Evolutionary conservation across 129 eudicot species (phyloP), one percentile per base, ranked within the genome.

Genomic region (sunflower (Helianthus annuus)): DNA sequence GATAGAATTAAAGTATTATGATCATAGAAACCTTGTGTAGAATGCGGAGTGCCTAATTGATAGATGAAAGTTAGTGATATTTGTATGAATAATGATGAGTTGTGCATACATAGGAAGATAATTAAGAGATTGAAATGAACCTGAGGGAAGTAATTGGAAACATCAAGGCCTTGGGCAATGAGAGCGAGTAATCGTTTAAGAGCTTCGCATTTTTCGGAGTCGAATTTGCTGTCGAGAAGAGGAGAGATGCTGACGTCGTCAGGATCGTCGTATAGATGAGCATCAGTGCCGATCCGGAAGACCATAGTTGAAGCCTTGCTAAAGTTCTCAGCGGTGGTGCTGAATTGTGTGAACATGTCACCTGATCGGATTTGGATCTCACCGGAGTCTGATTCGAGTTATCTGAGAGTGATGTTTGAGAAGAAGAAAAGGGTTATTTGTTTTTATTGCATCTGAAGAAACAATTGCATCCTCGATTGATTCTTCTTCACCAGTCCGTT

Each of bases 201-300:
- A 52, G 96, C 99, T 78, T 95, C 99, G 81, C 97, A 88, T 64
- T 86, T 95, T 73, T 95, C 99, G 12, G 97, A 86, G 71, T 95
- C 96, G 85, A 84, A 95, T 84, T 85, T 86, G 83, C 99, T 95
- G 76, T 90, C 99, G 34, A 95, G 87, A 9, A 95, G 89, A 7
- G 99, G 96, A 4, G 85, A 80, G 39, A 95, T 86, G 70, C 81
- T 90, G 82, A 91, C 99, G 64, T 95, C 99, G 24, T 95, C 99
- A 0, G 97, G 99, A 79, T 90, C 97, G 83, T 95, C 99, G 78
- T 95, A 95, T 22, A 90, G 88, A 62, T 95, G 94, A 6, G 99
- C 99, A 75, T 95, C 99, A 29, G 96, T 95, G 38, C 97, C 99
- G 91, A 95, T 86, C 60, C 99, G 93, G 36, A 90, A 90, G 79